Conservation (phyloP, 2,329 filamentous ascomycete genomes). For the Pseudogymnoascus sp. region DNA sequence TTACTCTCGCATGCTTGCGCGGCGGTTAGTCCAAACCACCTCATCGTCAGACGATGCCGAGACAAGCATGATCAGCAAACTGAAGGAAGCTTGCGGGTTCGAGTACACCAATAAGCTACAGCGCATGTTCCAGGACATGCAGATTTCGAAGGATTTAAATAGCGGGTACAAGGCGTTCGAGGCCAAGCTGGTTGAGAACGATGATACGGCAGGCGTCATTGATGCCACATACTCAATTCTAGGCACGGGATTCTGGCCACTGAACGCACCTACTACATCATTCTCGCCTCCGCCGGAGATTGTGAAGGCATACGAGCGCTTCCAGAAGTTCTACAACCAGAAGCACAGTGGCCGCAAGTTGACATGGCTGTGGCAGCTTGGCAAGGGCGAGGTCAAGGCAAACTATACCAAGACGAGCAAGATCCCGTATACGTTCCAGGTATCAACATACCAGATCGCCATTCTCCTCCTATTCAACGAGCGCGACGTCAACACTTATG, state of each 20-base stretch:
- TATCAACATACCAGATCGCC: slow-evolving; percentile 97
- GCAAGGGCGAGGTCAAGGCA: slow-evolving; percentile 92
- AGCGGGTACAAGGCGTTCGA: slow-evolving; percentile 76
- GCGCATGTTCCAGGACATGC: slow-evolving; percentile 99
- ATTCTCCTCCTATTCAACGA: slow-evolving; percentile 94
- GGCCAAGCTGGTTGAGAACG: slow-evolving; percentile 50
- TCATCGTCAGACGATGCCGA: slow-evolving; percentile 96
- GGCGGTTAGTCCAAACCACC: slow-evolving; percentile 87
- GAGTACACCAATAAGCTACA: slow-evolving; percentile 99
- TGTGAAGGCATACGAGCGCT: slow-evolving; percentile 78
- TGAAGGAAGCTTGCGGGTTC: slow-evolving; percentile 97
- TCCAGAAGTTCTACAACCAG: slow-evolving; percentile 84
- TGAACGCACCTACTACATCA: slow-evolving; percentile 76
- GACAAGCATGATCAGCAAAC: slow-evolving; percentile 98
- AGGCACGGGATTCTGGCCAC: slow-evolving; percentile 94
- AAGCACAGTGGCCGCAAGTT: slow-evolving; percentile 96
- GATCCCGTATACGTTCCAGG: slow-evolving; percentile 91
- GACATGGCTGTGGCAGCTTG: slow-evolving; percentile 96
- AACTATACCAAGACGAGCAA: slow-evolving; percentile 87
- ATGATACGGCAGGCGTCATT: slow-evolving; percentile 58
- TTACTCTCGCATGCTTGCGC: slow-evolving; percentile 92
- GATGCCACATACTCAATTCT: slow-evolving; percentile 90
- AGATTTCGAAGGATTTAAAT: slow-evolving; percentile 97
- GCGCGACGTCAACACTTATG: slow-evolving; percentile 72
- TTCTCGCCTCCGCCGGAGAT: slow-evolving; percentile 85